Conservation (phyloP, 192 early-diverging fungal species). For the Allomyces arbusculus region DNA sequence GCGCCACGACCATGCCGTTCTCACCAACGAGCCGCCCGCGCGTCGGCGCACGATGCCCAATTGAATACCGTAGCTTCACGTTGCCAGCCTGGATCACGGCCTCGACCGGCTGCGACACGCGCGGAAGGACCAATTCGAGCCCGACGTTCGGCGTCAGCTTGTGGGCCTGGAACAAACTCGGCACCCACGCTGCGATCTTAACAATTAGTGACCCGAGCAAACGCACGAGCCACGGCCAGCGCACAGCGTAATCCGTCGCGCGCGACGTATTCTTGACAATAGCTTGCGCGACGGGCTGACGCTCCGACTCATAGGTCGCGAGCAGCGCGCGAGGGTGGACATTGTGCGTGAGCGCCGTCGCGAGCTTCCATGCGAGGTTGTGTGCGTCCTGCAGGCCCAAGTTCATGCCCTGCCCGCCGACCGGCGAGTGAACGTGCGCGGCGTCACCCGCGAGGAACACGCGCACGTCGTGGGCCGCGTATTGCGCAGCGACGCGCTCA, state of each 20-base stretch:
- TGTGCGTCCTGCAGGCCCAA: conserved; percentile 19
- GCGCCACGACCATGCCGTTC: no score
- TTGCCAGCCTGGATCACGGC: background rate
- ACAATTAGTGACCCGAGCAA: background rate
- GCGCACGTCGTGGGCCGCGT: conserved; percentile 3
- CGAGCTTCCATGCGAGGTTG: conserved; percentile 24
- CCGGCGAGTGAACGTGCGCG: conserved; percentile 16
- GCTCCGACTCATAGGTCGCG: background rate
- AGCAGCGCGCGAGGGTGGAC: background rate
- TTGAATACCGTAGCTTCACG: no score
- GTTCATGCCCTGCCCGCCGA: conserved; percentile 18
- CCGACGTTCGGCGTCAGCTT: no score
- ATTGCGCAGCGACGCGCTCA: conserved; percentile 10
- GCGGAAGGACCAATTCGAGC: background rate
- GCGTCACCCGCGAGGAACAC: conserved; percentile 22
- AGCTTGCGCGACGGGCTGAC: background rate
- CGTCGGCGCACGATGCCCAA: no score
- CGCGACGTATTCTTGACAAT: background rate
- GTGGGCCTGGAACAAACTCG: background rate
- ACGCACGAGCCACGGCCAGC: background rate
- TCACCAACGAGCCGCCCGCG: no score
- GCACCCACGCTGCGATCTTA: background rate
- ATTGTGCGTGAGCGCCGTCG: conserved; percentile 8
- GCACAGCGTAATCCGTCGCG: background rate
- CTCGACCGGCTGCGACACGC: background rate